Base-by-base conservation (phyloP, 2,329 filamentous ascomycete genomes). In the Botrytis fabae region DNA sequence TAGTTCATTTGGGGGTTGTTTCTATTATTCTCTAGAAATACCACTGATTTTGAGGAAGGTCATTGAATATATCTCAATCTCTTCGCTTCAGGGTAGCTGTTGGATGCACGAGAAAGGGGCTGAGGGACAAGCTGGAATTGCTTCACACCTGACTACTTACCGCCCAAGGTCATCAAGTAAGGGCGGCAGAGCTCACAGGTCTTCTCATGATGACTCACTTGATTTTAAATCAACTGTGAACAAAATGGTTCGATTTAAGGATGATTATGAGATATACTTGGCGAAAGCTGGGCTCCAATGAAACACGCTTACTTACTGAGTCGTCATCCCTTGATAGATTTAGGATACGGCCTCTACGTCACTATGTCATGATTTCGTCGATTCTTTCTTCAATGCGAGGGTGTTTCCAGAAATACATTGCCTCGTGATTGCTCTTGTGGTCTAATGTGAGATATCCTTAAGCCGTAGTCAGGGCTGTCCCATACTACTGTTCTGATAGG, bases 71-170 rank as follows among this genome's bases (percentile, higher is more conserved):
- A 20, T 62, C 1, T 4, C 14, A n/a, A n/a, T 18, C 6, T 16
- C 22, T 42, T 62, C 60, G 60, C 60, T 62, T 62, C 60, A 42
- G 12, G 14, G 3, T 9, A 5, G 60, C 38, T 54, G 16, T 42
- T 12, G 2, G 35, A 62, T 62, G 60, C 60, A 62, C 40, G 22
- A 28, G 38, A 62, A 62, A 62, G 60, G 60, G 60, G 60, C 60
- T 42, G 14, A 18, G 60, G 59, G 25, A 62, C 16, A 28, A 42
- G 12, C 48, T 40, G 60, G 25, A 25, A 62, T n/a, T 35, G 4
- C 25, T 54, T 54, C 6, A 42, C 38, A 62, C 60, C 25, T 40
- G 35, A 62, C 40, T 18, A n/a, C 40, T 62, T 2, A 28, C 60
- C 3, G 28, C 22, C 35, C 12, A n/a, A 42, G 7, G 14, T 40